Conservation (phyloP, 352 stramenopile genomes). For the Phytophthora pistaciae region DNA sequence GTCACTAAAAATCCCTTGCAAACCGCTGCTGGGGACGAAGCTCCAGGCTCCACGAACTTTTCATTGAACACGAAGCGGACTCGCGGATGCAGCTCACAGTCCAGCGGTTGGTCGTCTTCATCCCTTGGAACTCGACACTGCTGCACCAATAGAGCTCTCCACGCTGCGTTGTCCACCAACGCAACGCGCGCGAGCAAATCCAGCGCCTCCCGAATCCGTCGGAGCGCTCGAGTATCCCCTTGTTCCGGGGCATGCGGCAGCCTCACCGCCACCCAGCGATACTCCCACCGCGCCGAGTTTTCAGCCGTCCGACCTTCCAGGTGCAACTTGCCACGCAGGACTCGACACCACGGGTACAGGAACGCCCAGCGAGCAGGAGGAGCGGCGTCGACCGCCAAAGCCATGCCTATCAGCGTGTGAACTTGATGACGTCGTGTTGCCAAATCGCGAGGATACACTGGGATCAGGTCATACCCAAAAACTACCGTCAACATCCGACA, state of each 20-base stretch:
- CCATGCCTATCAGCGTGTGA: slow-evolving; percentile 8
- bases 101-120: slow-evolving; percentile 37
- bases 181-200: slow-evolving; percentile 45
- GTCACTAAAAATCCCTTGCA: slow-evolving; percentile 29
- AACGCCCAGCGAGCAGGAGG: slow-evolving; percentile 38
- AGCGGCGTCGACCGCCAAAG: slow-evolving; percentile 20
- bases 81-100: slow-evolving; percentile 34
- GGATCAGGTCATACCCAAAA: not conserved
- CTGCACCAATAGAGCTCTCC: slow-evolving; percentile 44
- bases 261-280: slow-evolving; percentile 38
- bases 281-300: slow-evolving; percentile 41
- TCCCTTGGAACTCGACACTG: slow-evolving; percentile 44
- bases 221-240: slow-evolving; percentile 1
- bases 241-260: slow-evolving; percentile 29
- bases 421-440: not conserved
- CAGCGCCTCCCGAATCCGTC: slow-evolving; percentile 43
- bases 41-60: slow-evolving; percentile 30
- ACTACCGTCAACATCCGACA: not conserved
- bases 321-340: slow-evolving; percentile 30
- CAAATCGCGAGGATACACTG: not conserved
- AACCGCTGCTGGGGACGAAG: slow-evolving; percentile 32
- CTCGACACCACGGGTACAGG: slow-evolving; percentile 36
- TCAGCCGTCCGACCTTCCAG: slow-evolving; percentile 36
- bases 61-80: slow-evolving; percentile 49
- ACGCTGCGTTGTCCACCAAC: slow-evolving; percentile 38